Evolutionary conservation across 2,329 filamentous ascomycete genomes (phyloP).

Genomic region (Paraphaeosphaeria sporulosa): DNA sequence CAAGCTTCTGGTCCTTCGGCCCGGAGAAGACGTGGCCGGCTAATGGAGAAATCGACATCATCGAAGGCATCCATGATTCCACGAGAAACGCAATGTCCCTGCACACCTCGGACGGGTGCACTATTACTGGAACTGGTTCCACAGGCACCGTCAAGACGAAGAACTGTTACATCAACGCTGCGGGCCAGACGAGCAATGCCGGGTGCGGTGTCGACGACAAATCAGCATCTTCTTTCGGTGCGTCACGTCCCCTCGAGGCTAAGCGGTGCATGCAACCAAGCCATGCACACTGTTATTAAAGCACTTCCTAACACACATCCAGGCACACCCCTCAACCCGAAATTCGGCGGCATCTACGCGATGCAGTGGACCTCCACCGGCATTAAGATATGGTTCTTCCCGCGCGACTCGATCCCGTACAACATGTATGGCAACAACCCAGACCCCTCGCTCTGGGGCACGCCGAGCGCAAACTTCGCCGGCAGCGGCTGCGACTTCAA

Average conservation of each 20-base stretch:
- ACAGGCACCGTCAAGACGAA: conserved; percentile 22
- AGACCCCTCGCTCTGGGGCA: conserved; percentile 69
- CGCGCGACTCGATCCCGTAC: conserved; percentile 65
- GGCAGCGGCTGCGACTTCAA: conserved; percentile 42
- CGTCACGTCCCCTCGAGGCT: neutral
- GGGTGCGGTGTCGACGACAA: conserved; percentile 23
- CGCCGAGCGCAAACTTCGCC: conserved; percentile 70
- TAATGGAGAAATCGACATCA: conserved; percentile 45
- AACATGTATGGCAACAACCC: conserved; percentile 51
- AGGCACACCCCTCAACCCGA: conserved; percentile 34
- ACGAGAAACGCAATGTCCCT: conserved; percentile 28
- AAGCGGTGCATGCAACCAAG: neutral
- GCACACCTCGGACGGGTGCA: conserved; percentile 29
- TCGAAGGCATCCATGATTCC: conserved; percentile 46
- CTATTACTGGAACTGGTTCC: conserved; percentile 21
- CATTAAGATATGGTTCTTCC: conserved; percentile 83
- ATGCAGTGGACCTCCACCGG: conserved; percentile 68
- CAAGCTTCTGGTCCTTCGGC: conserved; percentile 51
- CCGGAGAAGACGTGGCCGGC: conserved; percentile 29
- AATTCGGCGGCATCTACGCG: conserved; percentile 49
- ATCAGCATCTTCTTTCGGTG: conserved; percentile 22
- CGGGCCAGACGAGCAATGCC: conserved; percentile 22
- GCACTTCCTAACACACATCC: neutral
- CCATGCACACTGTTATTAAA: neutral
- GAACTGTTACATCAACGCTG: conserved; percentile 28